These are phyloP conservation scores for Hyphopichia burtonii DNA, from an alignment of 1,139 yeast species.

Conservation along the genomic window DNA sequence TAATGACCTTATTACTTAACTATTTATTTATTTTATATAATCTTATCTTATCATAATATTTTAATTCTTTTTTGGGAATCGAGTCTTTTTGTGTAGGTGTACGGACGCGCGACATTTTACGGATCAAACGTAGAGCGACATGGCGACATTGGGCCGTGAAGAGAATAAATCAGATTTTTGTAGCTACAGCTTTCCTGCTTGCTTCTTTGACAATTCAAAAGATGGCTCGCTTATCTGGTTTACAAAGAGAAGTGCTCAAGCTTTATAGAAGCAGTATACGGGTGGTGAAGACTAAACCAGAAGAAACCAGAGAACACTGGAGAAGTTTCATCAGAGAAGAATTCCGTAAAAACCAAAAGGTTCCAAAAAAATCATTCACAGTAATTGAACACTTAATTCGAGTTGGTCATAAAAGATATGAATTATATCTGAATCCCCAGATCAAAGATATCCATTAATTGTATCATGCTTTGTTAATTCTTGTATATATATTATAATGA, in stretches of 20 bases:
- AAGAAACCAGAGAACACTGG: slow-evolving; percentile 45
- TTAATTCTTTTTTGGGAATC: no score
- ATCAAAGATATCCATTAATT: slow-evolving; percentile 58
- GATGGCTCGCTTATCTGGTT: slow-evolving; percentile 53
- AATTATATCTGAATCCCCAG: slow-evolving; percentile 67
- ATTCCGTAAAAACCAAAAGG: slow-evolving; percentile 55
- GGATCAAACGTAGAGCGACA: no score
- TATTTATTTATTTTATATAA: no score
- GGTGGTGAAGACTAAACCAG: slow-evolving; percentile 56
- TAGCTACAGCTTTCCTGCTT: no score
- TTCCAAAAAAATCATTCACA: slow-evolving; percentile 78
- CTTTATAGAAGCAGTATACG: slow-evolving; percentile 62
- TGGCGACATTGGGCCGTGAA: not conserved
- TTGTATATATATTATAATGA: not conserved
- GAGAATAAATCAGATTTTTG: not conserved
- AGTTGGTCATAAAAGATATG: slow-evolving; percentile 69
- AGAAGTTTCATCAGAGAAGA: slow-evolving; percentile 49
- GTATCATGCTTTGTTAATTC: not conserved
- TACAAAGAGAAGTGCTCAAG: slow-evolving; percentile 63
- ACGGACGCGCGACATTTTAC: no score
- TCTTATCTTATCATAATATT: no score
- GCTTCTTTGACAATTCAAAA: no score
- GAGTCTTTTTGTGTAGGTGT: no score
- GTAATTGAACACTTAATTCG: slow-evolving; percentile 85
- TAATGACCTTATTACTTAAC: no score